A percentile compares a stretch with the other conserved stretches of the same genome.
phyloP scores from a whole-genome alignment of 345 rosid species.

The Geranium rotundifolium region DNA sequence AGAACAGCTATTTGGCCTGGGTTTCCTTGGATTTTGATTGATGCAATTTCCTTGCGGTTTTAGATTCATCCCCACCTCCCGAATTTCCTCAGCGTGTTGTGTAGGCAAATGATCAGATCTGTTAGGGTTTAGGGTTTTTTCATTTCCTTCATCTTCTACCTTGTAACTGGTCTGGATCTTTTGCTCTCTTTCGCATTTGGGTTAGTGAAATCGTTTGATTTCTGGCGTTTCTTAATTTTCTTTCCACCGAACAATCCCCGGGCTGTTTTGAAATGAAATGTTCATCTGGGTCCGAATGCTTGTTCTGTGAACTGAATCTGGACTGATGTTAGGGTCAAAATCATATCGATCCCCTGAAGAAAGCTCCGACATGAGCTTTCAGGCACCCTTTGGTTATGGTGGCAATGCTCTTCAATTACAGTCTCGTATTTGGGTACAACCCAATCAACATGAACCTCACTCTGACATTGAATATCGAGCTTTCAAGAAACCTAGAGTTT shows the following conservation, averaged over 20 bases:
- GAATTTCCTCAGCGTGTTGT: neutral
- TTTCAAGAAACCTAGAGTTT: neutral
- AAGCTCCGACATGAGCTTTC: neutral
- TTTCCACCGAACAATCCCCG: too few species aligned
- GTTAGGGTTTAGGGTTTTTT: neutral
- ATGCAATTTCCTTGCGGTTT: too few species aligned
- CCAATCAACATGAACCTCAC: neutral
- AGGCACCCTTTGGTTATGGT: neutral
- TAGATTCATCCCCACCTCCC: neutral
- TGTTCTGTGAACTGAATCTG: too few species aligned
- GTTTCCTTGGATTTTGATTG: too few species aligned
- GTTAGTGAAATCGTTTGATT: neutral
- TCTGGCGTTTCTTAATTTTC: neutral
- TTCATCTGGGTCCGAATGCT: too few species aligned
- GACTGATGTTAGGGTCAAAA: too few species aligned
- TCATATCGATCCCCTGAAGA: too few species aligned
- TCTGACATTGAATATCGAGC: neutral
- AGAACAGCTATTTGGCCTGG: too few species aligned
- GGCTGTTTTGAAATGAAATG: too few species aligned
- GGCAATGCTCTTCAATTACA: neutral
- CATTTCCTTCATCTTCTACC: too few species aligned
- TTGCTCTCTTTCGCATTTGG: neutral
- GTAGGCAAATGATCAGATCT: neutral
- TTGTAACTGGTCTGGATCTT: neutral
- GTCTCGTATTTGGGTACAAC: neutral